Evolutionary conservation across 2,329 filamentous ascomycete genomes (phyloP).

Genomic region (Phyllosticta citriasiana): DNA sequence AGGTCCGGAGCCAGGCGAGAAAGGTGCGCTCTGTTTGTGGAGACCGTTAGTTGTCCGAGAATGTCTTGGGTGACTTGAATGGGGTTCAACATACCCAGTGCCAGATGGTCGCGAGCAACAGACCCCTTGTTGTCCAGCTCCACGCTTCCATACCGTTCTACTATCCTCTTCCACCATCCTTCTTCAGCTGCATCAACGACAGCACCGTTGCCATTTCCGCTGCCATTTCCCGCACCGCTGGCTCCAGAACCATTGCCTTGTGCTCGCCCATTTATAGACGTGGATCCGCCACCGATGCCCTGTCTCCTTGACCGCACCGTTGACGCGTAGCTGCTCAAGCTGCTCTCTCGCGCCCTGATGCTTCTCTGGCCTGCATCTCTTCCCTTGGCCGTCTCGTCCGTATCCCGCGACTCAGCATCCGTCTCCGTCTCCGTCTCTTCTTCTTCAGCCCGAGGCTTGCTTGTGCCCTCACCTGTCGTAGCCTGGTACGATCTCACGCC

Average conservation of each 20-base stretch:
- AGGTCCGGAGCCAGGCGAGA: constrained; percentile 75
- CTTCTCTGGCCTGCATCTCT: not conserved
- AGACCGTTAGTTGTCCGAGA: constrained; percentile 6
- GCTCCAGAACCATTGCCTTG: not conserved
- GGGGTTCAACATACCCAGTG: constrained; percentile 50
- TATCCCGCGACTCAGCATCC: not conserved
- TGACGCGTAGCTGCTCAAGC: not conserved
- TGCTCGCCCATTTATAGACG: not conserved
- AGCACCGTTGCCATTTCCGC: constrained; percentile 15
- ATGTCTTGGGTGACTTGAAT: not conserved
- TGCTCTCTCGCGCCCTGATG: not conserved
- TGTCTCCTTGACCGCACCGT: constrained; percentile 1
- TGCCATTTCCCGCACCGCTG: constrained; percentile 14
- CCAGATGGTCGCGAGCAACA: constrained; percentile 72
- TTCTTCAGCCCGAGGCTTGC: not conserved
- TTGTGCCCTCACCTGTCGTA: not conserved
- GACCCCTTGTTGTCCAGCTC: constrained; percentile 81
- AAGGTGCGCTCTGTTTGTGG: constrained; percentile 63
- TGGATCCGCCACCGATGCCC: not conserved
- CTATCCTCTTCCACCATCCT: constrained; percentile 44
- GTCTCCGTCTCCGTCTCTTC: not conserved
- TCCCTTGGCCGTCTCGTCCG: not conserved
- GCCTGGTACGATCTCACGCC: constrained; percentile 1
- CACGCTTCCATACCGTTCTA: constrained; percentile 54
- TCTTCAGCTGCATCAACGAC: constrained; percentile 14